These are phyloP conservation scores for Fusarium sp. DNA, from an alignment of 2,329 filamentous ascomycete genomes.

Conservation along the genomic window DNA sequence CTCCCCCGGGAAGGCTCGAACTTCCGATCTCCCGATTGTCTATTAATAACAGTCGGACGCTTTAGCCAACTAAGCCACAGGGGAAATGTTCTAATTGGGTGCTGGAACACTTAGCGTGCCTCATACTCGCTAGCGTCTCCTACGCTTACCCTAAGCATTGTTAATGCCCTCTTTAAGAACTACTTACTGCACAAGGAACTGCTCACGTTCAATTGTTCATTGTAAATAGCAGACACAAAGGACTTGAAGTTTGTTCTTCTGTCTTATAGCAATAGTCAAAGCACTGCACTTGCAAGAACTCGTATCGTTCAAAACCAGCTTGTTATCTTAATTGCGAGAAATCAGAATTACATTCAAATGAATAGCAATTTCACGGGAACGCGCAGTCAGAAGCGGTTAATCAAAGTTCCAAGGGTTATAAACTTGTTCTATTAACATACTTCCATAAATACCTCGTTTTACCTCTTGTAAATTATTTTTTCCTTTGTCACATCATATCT, in stretches of 20 bases:
- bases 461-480: accelerated
- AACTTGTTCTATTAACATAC: accelerated
- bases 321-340: no score
- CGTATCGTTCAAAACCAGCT: no score
- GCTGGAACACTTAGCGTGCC: accelerated
- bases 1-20: conserved; percentile 44
- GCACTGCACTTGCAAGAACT: accelerated
- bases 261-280: accelerated
- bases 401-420: no score
- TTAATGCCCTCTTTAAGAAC: not conserved
- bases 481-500: no score
- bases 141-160: not conserved
- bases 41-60: conserved; percentile 36
- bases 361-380: no score
- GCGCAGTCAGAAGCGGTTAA: no score
- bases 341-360: no score
- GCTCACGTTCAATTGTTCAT: accelerated
- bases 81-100: conserved; percentile 7
- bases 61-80: conserved; percentile 40
- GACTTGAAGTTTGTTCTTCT: not conserved
- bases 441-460: not conserved
- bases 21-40: conserved; percentile 43
- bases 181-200: no score
- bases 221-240: accelerated
- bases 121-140: accelerated